Base-by-base conservation (phyloP, 208 protist species). In the Leishmania tarentolae region DNA sequence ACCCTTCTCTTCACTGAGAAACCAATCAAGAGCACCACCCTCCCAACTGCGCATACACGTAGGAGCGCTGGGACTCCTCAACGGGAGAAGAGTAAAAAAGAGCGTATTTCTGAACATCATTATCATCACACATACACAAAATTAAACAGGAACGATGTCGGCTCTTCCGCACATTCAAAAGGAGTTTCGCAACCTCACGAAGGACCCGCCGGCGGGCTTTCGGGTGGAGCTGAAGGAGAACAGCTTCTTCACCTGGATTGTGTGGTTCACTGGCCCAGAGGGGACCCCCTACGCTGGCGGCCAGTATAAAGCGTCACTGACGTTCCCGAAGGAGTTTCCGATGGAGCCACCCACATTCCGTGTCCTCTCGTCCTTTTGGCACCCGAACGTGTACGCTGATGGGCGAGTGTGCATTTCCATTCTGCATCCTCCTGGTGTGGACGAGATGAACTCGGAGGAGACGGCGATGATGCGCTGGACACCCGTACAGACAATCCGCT, bases 341-440 rank as follows among this genome's bases (percentile, higher is more conserved):
- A 99, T 99, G 91, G 88, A 91, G 78, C 99, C 99, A 44, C 99
- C 99, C 1, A 90, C 87, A 13, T 97, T 99, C 76, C 90, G 92
- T 42, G 99, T 99, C 71, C 79, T 97, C 8, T 99, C 97, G 4
- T 90, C 90, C 21, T 98, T 99, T 83, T 99, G 98, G 97, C 99
- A 99, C 90, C 99, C 99, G n/a, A 99, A 99, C 82, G 93, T 97
- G 52, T 99, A 99, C 80, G 61, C 80, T 15, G 95, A 99, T 71
- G 99, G 99, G 5, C 84, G 89, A 28, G 98, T 99, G 69, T 99
- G 99, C 91, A 99, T 99, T 82, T 98, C 94, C 69, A 99, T 99
- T 84, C 93, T 99, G 46, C 99, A 99, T 81, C 92, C 98, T 13
- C 98, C 99, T 0, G 98, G 98, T 57, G 98, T 98, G 50, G 98